phyloP scores from a whole-genome alignment of 2,329 filamentous ascomycete genomes.

The Trichoderma atrobrunneum region DNA sequence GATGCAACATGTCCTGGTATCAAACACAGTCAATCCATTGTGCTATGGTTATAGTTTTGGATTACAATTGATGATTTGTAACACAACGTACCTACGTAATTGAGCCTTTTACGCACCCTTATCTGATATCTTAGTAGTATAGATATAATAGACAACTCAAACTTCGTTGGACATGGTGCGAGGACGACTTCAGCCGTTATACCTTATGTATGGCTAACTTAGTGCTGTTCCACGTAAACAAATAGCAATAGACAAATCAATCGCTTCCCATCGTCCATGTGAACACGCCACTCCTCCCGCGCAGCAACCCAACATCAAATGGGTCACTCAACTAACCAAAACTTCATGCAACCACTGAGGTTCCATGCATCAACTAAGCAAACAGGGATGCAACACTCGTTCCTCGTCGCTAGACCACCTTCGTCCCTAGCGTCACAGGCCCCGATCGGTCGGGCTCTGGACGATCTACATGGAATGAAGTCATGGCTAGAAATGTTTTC shows the following conservation, averaged over 20 bases:
- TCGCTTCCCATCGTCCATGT: neutral
- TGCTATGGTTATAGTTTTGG: neutral
- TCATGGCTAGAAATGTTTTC: neutral
- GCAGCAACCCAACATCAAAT: neutral
- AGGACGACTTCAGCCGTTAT: neutral
- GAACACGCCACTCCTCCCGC: neutral
- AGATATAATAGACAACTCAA: neutral
- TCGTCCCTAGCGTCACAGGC: neutral
- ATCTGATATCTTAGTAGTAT: neutral
- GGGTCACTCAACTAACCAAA: neutral
- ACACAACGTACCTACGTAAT: neutral
- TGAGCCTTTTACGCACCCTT: neutral
- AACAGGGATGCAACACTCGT: neutral
- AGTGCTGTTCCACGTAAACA: neutral
- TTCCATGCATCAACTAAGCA: neutral
- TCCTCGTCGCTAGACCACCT: neutral
- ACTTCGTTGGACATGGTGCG: neutral
- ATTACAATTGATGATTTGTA: neutral
- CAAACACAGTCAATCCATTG: neutral
- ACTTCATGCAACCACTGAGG: neutral
- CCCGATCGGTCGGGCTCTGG: constrained; percentile 8
- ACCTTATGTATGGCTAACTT: neutral
- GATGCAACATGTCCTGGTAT: neutral
- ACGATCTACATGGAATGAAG: constrained; percentile 5
- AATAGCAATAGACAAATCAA: neutral